A percentile compares a stretch with the other conserved stretches of the same genome.
phyloP scores from a whole-genome alignment of 441 rosid species.

The Pelargonium cotyledonis region DNA sequence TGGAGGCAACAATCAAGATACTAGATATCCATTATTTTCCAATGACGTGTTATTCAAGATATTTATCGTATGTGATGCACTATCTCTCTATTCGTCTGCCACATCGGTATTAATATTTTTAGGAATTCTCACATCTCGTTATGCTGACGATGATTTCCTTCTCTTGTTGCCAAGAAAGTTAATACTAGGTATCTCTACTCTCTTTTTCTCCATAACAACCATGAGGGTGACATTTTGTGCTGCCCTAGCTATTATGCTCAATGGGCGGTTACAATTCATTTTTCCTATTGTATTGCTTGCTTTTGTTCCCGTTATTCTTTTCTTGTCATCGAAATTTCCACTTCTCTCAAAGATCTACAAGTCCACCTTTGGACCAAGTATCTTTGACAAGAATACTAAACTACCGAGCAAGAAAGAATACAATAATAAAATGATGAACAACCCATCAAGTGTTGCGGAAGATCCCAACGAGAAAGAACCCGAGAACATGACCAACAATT shows the following conservation, averaged over 20 bases:
- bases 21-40: neutral
- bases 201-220: neutral
- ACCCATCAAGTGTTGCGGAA: too few relatives aligned
- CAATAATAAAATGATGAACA: too few relatives aligned
- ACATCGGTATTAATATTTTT: neutral
- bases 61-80: neutral
- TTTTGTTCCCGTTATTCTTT: neutral
- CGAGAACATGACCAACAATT: too few relatives aligned
- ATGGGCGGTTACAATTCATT: neutral
- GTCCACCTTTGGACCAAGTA: neutral
- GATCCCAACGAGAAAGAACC: too few relatives aligned
- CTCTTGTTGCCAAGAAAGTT: neutral
- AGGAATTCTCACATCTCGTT: neutral
- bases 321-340: neutral
- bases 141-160: neutral
- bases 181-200: neutral
- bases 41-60: neutral
- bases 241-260: neutral
- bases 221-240: neutral
- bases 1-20: neutral
- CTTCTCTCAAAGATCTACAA: neutral
- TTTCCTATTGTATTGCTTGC: neutral
- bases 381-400: neutral
- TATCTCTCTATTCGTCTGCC: neutral
- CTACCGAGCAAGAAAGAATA: neutral